A percentile compares a stretch with the other conserved stretches of the same genome.
Evolutionary conservation across 495 filamentous ascomycete species (phyloP).

Genomic region (Aspergillus wentii): DNA sequence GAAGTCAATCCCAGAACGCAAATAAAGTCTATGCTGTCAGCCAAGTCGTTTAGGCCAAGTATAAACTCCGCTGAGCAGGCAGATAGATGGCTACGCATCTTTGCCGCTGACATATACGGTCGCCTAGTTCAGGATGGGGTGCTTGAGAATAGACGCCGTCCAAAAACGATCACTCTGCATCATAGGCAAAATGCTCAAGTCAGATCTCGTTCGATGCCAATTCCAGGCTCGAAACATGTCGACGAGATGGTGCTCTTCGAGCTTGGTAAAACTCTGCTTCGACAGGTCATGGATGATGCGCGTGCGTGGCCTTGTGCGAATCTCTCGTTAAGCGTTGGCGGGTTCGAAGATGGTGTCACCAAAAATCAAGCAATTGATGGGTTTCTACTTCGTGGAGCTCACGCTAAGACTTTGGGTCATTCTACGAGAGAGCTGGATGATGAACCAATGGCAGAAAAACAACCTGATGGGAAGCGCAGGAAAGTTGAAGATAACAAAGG

Average conservation of each 20-base stretch:
- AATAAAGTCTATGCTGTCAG: conserved; percentile 97
- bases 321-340: conserved; percentile 76
- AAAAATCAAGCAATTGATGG: conserved; percentile 82
- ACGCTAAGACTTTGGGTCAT: conserved; percentile 51
- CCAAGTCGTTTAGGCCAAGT: conserved; percentile 87
- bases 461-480: conserved; percentile 24
- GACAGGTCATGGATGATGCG: conserved; percentile 72
- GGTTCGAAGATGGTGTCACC: conserved; percentile 81
- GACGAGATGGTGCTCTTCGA: conserved; percentile 71
- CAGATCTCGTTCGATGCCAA: conserved; percentile 66
- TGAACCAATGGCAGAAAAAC: conserved; percentile 3
- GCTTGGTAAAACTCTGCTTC: conserved; percentile 68
- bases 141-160: conserved; percentile 80
- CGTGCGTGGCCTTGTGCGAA: conserved; percentile 83
- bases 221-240: conserved; percentile 68
- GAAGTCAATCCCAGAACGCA: conserved; percentile 89
- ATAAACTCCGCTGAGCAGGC: conserved; percentile 80
- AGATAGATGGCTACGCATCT: conserved; percentile 83
- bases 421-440: conserved; percentile 8
- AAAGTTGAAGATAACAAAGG: conserved; percentile 28
- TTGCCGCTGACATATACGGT: conserved; percentile 86
- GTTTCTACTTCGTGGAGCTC: conserved; percentile 76
- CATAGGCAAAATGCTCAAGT: conserved; percentile 67
- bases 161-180: conserved; percentile 78
- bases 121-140: conserved; percentile 90